phyloP scores from a whole-genome alignment of 2,329 filamentous ascomycete species.

The Ceratocystis variospora region DNA sequence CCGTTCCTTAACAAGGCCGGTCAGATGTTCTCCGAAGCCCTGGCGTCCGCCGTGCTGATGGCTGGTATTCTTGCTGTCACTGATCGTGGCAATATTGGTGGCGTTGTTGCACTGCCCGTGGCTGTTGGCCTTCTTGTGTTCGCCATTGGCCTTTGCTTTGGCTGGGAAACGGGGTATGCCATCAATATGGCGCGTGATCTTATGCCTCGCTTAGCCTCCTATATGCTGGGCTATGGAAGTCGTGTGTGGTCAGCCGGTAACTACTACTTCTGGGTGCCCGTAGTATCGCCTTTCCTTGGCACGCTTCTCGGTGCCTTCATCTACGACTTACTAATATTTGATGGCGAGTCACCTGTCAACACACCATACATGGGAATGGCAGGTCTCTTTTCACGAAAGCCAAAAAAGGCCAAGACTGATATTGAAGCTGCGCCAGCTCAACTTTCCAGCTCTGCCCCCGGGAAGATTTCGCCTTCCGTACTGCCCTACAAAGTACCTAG shows the following conservation, averaged over 20 bases:
- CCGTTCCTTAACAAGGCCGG: constrained; percentile 43
- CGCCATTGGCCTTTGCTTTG: constrained; percentile 58
- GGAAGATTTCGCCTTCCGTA: background rate
- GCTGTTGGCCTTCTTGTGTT: constrained; percentile 42
- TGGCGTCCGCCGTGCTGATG: constrained; percentile 54
- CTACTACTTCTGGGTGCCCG: constrained; percentile 66
- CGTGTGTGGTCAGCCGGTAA: constrained; percentile 53
- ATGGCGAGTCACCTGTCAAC: constrained; percentile 57
- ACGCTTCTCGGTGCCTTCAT: constrained; percentile 49
- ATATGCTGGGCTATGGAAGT: constrained; percentile 52
- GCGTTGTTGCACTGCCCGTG: constrained; percentile 34
- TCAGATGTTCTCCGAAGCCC: constrained; percentile 59
- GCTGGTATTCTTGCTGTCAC: constrained; percentile 59
- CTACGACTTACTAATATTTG: constrained; percentile 56
- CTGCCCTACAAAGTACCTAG: background rate
- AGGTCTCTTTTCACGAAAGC: constrained; percentile 30
- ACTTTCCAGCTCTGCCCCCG: background rate
- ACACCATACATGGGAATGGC: constrained; percentile 51
- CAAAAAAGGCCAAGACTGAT: constrained; percentile 24
- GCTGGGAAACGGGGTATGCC: constrained; percentile 64
- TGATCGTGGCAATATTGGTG: constrained; percentile 38
- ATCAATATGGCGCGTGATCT: constrained; percentile 64
- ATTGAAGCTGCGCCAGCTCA: constrained; percentile 9
- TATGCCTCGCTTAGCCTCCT: constrained; percentile 51
- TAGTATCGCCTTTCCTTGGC: constrained; percentile 56